Conservation (phyloP, 2,329 filamentous ascomycete genomes). For the Stenocarpella maydis region DNA sequence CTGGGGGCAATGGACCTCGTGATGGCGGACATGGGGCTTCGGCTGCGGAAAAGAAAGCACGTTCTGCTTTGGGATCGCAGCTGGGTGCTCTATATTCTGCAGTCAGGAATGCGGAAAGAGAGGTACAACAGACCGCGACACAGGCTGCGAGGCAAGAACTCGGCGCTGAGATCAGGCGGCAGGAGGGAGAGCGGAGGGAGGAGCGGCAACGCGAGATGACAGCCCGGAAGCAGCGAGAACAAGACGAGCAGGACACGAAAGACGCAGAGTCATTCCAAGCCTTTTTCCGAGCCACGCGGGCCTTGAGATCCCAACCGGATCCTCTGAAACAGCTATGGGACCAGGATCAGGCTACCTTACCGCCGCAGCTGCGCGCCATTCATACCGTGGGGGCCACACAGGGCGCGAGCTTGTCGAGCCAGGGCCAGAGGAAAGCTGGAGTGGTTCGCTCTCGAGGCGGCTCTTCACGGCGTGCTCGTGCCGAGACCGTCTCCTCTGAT, state of each 20-base stretch:
- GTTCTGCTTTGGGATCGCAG: slow-evolving; percentile 5
- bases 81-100: slow-evolving; percentile 1
- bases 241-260: background rate
- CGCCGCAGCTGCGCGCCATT: background rate
- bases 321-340: slow-evolving; percentile 18
- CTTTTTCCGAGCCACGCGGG: background rate
- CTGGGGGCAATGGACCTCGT: slow-evolving; percentile 9
- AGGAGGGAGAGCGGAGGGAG: background rate
- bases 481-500: background rate
- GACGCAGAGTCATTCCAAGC: background rate
- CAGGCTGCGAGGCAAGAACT: background rate
- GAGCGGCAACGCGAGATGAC: background rate
- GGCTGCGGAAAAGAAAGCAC: background rate
- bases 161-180: background rate
- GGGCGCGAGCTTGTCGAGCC: background rate
- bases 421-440: background rate
- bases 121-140: background rate
- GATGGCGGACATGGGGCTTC: background rate
- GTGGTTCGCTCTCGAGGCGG: background rate
- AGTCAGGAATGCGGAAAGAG: slow-evolving; percentile 8
- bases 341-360: background rate
- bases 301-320: background rate
- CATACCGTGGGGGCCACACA: background rate
- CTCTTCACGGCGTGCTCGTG: background rate
- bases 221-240: background rate